Base-by-base conservation (phyloP, 2,329 filamentous ascomycete species). In the Colletotrichum godetiae region DNA sequence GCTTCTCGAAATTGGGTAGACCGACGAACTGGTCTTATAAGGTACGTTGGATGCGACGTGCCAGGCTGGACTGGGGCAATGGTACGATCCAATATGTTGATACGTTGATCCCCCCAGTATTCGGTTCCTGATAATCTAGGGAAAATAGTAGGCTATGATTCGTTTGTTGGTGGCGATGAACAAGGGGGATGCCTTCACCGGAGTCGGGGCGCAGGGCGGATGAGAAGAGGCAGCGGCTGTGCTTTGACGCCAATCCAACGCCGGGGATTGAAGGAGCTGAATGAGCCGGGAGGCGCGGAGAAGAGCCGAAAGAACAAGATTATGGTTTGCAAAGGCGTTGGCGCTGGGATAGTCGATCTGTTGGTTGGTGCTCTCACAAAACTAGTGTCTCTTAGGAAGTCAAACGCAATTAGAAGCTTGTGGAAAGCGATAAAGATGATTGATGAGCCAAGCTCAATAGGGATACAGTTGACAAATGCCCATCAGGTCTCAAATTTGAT, bases 171-270 rank as follows among this genome's bases (percentile, higher is more conserved):
- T 42, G n/a, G n/a, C 31, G 22, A 49, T 19, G 37, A n/a, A 42
- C 69, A 64, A 68, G 66, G 69, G 59, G 22, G 15, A 69, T 64
- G 69, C 65, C 59, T 69, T 59, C 24, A 29, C 22, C 29, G 31
- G 27, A 57, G 52, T 65, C 22, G 49, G 65, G 55, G 60, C 35
- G 53, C 37, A 52, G 24, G 52, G 52, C 13, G 42, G 35, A 35
- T 27, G 12, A 46, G 37, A 29, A 31, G 42, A 56, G 13, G 46
- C 57, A 37, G 24, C 58, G 66, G 53, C 33, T 73, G 60, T 56
- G 60, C 27, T 37, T 63, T 27, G 33, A 65, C 37, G 46, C 55
- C 49, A 61, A 61, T 65, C 35, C 53, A 60, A 64, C 59, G 53
- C 29, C 58, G 60, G 55, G 31, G 27, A 31, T 35, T 46, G 10